Evolutionary conservation across 176 grass and related monocot genomes (phyloP).

Genomic region (Zea luxurians): DNA sequence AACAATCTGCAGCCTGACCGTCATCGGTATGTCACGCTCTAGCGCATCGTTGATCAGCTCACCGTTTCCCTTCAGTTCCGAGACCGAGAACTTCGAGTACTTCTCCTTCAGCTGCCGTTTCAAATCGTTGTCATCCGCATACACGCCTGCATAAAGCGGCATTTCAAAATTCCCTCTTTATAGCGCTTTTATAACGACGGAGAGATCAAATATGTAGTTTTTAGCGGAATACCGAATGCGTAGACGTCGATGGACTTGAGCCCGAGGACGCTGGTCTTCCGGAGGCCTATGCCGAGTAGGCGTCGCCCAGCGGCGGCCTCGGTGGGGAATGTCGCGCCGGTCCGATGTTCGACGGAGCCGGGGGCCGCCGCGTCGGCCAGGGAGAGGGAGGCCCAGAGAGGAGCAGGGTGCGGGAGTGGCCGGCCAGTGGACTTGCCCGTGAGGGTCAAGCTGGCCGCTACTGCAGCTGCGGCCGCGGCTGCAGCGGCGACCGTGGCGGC

Average conservation of each 20-base stretch:
- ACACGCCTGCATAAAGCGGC: slow-evolving; percentile 57
- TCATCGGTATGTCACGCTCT: slow-evolving; percentile 27
- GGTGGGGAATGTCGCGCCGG: slow-evolving; percentile 58
- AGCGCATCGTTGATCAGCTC: no score
- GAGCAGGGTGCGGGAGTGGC: slow-evolving; percentile 20
- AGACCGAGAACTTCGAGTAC: slow-evolving; percentile 37
- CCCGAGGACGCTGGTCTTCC: slow-evolving; percentile 68
- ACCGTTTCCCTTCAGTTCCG: slow-evolving; percentile 54
- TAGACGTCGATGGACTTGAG: slow-evolving; percentile 87
- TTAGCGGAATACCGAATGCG: slow-evolving; percentile 65
- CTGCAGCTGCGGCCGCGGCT: background rate
- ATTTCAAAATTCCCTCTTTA: slow-evolving; percentile 2
- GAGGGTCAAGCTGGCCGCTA: slow-evolving; percentile 45
- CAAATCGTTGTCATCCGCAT: slow-evolving; percentile 68
- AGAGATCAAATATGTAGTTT: background rate
- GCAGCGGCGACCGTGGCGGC: slow-evolving; percentile 8
- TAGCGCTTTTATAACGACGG: background rate
- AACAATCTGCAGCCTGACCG: slow-evolving; percentile 85
- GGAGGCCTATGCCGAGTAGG: slow-evolving; percentile 74
- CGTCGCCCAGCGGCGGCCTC: slow-evolving; percentile 45
- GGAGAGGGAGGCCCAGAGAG: slow-evolving; percentile 74
- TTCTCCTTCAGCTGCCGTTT: slow-evolving; percentile 44
- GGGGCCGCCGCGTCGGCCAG: slow-evolving; percentile 32
- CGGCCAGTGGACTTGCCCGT: slow-evolving; percentile 34
- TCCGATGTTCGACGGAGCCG: no score